Conservation (phyloP, 495 filamentous ascomycete species). For the Penicillium cosmopolitanum region DNA sequence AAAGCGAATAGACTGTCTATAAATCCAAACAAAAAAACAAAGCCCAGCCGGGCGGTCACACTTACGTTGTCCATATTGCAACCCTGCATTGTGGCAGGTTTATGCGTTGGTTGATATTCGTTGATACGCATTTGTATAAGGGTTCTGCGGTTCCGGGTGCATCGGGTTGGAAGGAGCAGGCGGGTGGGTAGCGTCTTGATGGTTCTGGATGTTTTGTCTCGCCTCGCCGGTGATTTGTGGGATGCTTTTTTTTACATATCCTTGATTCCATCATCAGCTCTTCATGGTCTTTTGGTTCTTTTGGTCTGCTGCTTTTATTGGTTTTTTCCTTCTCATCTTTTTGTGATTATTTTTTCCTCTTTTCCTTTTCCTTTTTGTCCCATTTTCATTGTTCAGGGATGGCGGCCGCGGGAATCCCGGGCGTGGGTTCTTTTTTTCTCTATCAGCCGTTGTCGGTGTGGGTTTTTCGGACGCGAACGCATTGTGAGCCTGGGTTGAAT, state of each 20-base stretch:
- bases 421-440: slow-evolving; percentile 23
- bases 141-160: slow-evolving; percentile 54
- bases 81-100: slow-evolving; percentile 48
- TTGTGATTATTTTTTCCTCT: background rate
- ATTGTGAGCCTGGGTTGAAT: slow-evolving; percentile 29
- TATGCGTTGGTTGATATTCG: slow-evolving; percentile 65
- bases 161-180: slow-evolving; percentile 57
- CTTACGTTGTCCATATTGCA: slow-evolving; percentile 48
- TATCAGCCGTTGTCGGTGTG: slow-evolving; percentile 28
- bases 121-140: slow-evolving; percentile 59
- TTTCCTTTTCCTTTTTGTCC: slow-evolving; percentile 10
- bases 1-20: slow-evolving; percentile 29
- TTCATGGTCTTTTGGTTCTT: slow-evolving; percentile 38
- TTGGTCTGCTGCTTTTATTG: slow-evolving; percentile 37
- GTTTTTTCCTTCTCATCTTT: slow-evolving; percentile 36
- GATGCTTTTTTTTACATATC: slow-evolving; percentile 22
- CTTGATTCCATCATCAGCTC: slow-evolving; percentile 5
- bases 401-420: slow-evolving; percentile 25
- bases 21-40: slow-evolving; percentile 1
- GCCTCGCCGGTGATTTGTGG: slow-evolving; percentile 37
- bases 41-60: slow-evolving; percentile 29
- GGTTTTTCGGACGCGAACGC: slow-evolving; percentile 30
- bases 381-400: slow-evolving; percentile 31
- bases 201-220: slow-evolving; percentile 37
- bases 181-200: slow-evolving; percentile 51